phyloP scores from a whole-genome alignment of 2,329 filamentous ascomycete genomes.

The Chaetomium strumarium region DNA sequence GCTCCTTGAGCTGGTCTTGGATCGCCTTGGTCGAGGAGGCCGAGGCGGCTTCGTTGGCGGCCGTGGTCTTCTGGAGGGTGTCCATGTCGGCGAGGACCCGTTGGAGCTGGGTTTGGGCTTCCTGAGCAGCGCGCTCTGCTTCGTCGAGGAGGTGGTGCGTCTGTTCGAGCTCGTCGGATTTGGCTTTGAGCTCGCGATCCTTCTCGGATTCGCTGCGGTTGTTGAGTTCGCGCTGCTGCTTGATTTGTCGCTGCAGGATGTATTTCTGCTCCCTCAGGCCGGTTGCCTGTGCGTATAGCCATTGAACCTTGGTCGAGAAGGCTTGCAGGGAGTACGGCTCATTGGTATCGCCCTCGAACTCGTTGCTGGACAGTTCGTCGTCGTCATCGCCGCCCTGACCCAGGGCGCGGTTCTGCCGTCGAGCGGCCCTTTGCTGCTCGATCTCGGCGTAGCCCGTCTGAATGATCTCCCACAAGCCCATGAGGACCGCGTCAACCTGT shows the following conservation, averaged over 20 bases:
- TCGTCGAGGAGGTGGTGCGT: constrained; percentile 27
- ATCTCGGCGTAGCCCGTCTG: constrained; percentile 50
- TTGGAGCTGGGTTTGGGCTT: constrained; percentile 45
- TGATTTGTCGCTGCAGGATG: constrained; percentile 85
- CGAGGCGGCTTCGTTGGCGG: constrained; percentile 25
- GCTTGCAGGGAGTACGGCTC: constrained; percentile 66
- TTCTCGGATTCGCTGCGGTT: constrained; percentile 73
- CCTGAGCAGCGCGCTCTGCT: constrained; percentile 32
- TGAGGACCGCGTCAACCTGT: constrained; percentile 52
- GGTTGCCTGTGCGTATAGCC: constrained; percentile 70
- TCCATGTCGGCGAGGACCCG: constrained; percentile 45
- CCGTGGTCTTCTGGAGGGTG: constrained; percentile 28
- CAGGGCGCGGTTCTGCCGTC: constrained; percentile 47
- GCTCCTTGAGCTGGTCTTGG: constrained; percentile 38
- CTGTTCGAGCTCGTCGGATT: constrained; percentile 50
- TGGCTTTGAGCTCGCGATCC: constrained; percentile 56
- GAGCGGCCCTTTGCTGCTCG: constrained; percentile 48
- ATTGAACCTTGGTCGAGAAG: constrained; percentile 74
- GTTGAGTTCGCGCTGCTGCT: constrained; percentile 90
- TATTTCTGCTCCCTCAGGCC: constrained; percentile 80
- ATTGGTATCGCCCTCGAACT: constrained; percentile 46
- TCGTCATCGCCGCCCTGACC: constrained; percentile 50
- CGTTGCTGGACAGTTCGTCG: constrained; percentile 57
- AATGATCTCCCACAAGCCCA: constrained; percentile 53
- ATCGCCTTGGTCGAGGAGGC: constrained; percentile 33